Base-by-base conservation (phyloP, 2,329 filamentous ascomycete genomes). In the Cadophora sp. region DNA sequence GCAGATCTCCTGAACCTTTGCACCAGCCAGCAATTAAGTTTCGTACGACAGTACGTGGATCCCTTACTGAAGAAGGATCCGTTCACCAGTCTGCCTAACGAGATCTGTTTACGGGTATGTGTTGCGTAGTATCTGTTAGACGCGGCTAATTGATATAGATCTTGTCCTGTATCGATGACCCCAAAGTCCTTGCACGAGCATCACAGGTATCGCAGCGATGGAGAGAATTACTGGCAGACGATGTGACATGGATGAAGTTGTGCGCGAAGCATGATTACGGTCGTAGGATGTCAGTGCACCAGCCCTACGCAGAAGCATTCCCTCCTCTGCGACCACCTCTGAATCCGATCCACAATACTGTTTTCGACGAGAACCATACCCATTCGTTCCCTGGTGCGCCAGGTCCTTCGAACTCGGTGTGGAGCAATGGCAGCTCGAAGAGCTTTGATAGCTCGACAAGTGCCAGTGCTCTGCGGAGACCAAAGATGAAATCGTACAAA, bases 201-300 rank as follows among this genome's bases (percentile, higher is more conserved):
- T 97, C 95, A 5, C 95, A 98, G 78, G 96, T 99, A n/a, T 99
- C 96, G 63, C 89, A 89, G 71, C 87, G 94, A 78, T 99, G 96
- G 96, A 88, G 93, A 70, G 94, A 97, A 79, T 85, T 99, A 8
- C 85, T 99, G 59, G 95, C 91, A 76, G 96, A 99, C 78, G 96
- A 99, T 79, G 94, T 97, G 81, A 97, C 96, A 0, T 99, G 96
- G 96, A 97, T 97, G 82, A 93, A 96, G 69, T 85, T 99, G 22
- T 98, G 95, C 78, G 93, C 96, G 71, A 97, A 97, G 80, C 95
- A 97, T 78, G 94, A 96, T 69, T 99, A 97, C 79, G 88, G 80
- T 79, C 83, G 86, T 51, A 82, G 84, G 66, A 78, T 87, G 62
- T 88, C 86, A 18, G 74, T 76, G 69, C 66, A 71, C 48, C 70